Base-by-base conservation (phyloP, 352 stramenopile genomes). In the Phytophthora crassamura region DNA sequence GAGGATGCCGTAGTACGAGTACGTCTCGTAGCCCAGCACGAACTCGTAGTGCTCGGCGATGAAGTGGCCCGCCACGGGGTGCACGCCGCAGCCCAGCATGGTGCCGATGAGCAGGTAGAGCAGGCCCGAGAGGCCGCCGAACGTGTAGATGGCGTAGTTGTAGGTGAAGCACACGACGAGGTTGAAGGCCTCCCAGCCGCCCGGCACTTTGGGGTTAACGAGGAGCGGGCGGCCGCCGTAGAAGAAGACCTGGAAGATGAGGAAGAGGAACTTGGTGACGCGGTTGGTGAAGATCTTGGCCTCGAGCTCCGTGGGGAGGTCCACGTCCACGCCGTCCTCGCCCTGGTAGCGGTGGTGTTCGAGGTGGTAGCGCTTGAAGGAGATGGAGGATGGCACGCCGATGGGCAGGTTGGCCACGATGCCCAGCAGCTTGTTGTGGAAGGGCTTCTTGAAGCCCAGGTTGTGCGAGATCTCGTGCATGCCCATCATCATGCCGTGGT, bases 21-120 rank as follows among this genome's bases (percentile, higher is more conserved):
- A 99, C 36, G 97, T 99, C 76, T 99, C 96, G 55, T 98, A 90
- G 58, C 96, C 95, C 32, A 96, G 73, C 56, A 94, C 83, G 68
- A 99, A 98, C 40, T 97, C 89, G 72, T 98, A 99, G 80, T 99
- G 97, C 72, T 99, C 97, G 5, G 95, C 89, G 64, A 99, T 98
- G 69, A 99, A 99, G 81, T 99, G 97, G 50, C 94, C 96, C 10
- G 97, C 97, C 34, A 98, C 93, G 14, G 97, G 97, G 83, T 99
- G 97, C 6, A 98, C 66, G 30, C 94, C 94, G 64, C 91, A 91
- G 53, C 94, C 95, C 16, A 99, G 74, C 9, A 99, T 51, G 22
- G 95, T 97, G 28, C 83, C 86, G 9, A 96, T 11, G n/a, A 99
- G 63, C 38, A 99, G 82, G 74, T 99, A 99, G 5, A 91, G 50